Conservation (phyloP, 2,329 filamentous ascomycete species). For the Aspergillus hortae region DNA sequence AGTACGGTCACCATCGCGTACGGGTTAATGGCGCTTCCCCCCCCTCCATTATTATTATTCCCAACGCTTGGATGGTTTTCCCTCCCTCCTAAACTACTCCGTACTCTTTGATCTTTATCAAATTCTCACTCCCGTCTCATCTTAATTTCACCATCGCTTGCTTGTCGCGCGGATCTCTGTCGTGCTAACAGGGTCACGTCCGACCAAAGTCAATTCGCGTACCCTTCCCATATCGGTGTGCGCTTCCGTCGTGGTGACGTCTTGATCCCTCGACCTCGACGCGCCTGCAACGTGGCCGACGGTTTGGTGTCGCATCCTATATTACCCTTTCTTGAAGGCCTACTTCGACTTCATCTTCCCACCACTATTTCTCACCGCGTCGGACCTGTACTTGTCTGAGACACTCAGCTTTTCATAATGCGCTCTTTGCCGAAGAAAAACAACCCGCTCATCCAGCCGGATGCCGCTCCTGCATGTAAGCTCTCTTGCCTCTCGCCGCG, state of each 20-base stretch:
- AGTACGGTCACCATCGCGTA: constrained; percentile 8
- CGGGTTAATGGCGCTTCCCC: constrained; percentile 7
- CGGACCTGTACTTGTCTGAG: constrained; percentile 7
- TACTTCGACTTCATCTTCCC: constrained; percentile 3
- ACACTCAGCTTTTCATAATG: constrained; percentile 29
- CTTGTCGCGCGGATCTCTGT: constrained; percentile 12
- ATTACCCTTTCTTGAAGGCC: constrained; percentile 11
- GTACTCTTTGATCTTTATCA: constrained; percentile 5
- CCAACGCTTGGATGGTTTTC: constrained; percentile 16
- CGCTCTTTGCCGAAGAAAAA: constrained; percentile 44
- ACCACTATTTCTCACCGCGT: constrained; percentile 9
- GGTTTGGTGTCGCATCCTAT: constrained; percentile 30
- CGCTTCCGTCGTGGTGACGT: constrained; percentile 18
- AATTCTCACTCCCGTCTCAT: constrained; percentile 1
- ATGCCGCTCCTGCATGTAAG: constrained; percentile 46
- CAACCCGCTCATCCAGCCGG: constrained; percentile 45
- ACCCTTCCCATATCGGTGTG: not conserved
- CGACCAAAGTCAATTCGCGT: constrained; percentile 6
- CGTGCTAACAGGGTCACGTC: constrained; percentile 4
- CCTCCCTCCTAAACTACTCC: constrained; percentile 6
- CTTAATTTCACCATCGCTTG: constrained; percentile 9
- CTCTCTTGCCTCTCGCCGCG: constrained; percentile 16
- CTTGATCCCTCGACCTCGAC: constrained; percentile 22
- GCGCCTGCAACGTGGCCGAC: constrained; percentile 46
- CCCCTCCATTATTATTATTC: constrained; percentile 3